Evolutionary conservation across 495 filamentous ascomycete species (phyloP).

Genomic region (Penicillium flavigenum): DNA sequence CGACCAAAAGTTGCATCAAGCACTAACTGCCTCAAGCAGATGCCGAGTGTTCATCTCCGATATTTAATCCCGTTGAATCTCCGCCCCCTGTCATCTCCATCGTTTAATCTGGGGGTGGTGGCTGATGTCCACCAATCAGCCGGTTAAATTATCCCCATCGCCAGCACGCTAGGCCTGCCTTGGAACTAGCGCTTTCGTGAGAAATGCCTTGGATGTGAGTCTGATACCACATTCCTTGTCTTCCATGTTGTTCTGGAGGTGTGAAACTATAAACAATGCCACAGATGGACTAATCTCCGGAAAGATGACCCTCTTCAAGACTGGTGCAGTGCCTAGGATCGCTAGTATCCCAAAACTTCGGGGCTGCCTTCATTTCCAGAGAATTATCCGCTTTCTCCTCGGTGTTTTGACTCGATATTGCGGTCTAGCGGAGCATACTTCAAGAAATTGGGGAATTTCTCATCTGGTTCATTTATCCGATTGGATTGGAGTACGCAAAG

Average conservation of each 20-base stretch:
- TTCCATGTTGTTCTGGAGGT: slow-evolving; percentile 4
- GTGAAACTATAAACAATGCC: slow-evolving; percentile 19
- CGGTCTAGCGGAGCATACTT: not conserved
- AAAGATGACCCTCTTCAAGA: slow-evolving; percentile 17
- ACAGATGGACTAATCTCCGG: slow-evolving; percentile 8
- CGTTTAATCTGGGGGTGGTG: not conserved
- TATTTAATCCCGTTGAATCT: slow-evolving; percentile 19
- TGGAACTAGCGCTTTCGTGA: slow-evolving; percentile 15
- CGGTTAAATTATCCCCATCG: not conserved
- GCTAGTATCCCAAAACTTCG: slow-evolving; percentile 4
- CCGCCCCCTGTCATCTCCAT: slow-evolving; percentile 26
- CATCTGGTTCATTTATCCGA: not conserved
- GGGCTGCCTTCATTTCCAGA: not conserved
- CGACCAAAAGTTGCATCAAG: not conserved
- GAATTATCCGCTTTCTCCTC: not conserved
- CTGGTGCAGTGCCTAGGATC: slow-evolving; percentile 9
- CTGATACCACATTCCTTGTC: not conserved
- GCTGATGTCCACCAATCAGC: slow-evolving; percentile 16
- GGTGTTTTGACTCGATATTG: not conserved
- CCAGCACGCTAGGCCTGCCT: slow-evolving; percentile 2
- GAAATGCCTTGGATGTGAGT: slow-evolving; percentile 15
- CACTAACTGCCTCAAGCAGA: not conserved
- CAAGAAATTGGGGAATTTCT: not conserved
- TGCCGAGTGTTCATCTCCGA: not conserved
- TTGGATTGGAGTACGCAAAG: slow-evolving; percentile 1